Percentiles rank a stretch among this genome's conserved stretches.
Evolutionary conservation across 2,329 filamentous ascomycete species (phyloP).

Genomic region (Teratosphaeriaceae sp.): DNA sequence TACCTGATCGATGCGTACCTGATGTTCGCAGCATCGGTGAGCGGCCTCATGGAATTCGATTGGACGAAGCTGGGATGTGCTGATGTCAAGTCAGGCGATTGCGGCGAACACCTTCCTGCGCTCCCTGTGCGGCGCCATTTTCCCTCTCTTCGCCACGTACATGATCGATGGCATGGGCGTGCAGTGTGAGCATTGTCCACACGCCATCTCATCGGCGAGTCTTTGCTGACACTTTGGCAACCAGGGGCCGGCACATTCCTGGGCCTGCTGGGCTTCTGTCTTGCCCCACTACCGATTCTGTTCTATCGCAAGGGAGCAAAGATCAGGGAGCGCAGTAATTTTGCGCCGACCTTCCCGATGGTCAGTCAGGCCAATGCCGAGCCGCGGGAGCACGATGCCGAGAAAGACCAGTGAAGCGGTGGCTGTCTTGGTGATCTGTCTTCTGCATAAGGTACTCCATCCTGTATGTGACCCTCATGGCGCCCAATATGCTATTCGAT

Average conservation of each 20-base stretch:
- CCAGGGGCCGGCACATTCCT: conserved; percentile 37
- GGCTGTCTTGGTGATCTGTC: too few species aligned
- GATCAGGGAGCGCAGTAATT: conserved; percentile 29
- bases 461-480: too few species aligned
- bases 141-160: conserved; percentile 46
- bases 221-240: too few species aligned
- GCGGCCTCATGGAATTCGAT: too few species aligned
- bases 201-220: too few species aligned
- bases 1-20: conserved; percentile 55
- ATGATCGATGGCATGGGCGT: conserved; percentile 40
- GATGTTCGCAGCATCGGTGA: conserved; percentile 37
- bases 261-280: conserved; percentile 36
- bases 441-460: too few species aligned
- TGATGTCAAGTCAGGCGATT: conserved; percentile 36
- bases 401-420: conserved; percentile 11
- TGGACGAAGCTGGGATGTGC: not conserved
- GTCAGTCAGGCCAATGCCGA: conserved; percentile 9
- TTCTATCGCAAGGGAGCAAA: conserved; percentile 27
- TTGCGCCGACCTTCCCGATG: conserved; percentile 12
- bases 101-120: conserved; percentile 51
- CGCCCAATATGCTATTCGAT: too few species aligned
- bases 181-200: conserved; percentile 23
- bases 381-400: conserved; percentile 7
- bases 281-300: conserved; percentile 36
- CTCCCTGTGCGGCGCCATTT: conserved; percentile 39